A percentile compares a stretch with the other conserved stretches of the same genome.
Evolutionary conservation across 2,329 filamentous ascomycete genomes (phyloP).

Genomic region (Diaporthe capsici): DNA sequence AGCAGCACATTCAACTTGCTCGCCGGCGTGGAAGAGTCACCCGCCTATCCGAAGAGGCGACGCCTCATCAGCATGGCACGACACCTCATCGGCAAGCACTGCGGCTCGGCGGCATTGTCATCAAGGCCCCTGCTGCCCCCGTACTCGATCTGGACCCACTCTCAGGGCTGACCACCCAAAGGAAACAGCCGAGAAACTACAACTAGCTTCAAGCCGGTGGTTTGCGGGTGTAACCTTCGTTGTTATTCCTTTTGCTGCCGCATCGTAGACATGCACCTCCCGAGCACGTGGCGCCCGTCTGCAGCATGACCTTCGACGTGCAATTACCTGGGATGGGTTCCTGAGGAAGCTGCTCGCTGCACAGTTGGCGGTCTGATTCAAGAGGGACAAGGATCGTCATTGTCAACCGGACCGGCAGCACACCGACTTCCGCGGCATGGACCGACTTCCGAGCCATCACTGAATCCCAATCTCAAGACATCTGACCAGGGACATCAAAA

Average conservation of each 20-base stretch:
- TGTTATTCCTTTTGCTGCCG: neutral
- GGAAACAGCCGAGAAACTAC: neutral
- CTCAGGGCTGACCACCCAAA: slow-evolving; percentile 30
- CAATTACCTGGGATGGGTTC: neutral
- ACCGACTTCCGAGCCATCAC: slow-evolving; percentile 16
- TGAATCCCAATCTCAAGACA: neutral
- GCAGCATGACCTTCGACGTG: neutral
- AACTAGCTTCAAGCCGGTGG: neutral
- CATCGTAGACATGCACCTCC: neutral
- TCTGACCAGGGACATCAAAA: neutral
- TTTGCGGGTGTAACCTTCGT: neutral
- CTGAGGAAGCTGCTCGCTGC: neutral
- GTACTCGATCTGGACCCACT: slow-evolving; percentile 9
- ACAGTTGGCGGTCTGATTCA: slow-evolving; percentile 30
- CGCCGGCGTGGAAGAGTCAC: neutral
- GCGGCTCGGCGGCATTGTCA: slow-evolving; percentile 22
- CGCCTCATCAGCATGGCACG: neutral
- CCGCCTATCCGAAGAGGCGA: neutral
- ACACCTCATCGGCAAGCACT: neutral
- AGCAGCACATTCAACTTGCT: neutral
- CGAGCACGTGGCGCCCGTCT: neutral
- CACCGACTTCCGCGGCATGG: slow-evolving; percentile 23
- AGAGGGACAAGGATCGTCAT: slow-evolving; percentile 18
- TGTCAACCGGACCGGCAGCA: neutral
- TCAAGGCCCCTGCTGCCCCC: neutral